Evolutionary conservation across 2,329 filamentous ascomycete species (phyloP).

Genomic region (Leptosphaerulina australis): DNA sequence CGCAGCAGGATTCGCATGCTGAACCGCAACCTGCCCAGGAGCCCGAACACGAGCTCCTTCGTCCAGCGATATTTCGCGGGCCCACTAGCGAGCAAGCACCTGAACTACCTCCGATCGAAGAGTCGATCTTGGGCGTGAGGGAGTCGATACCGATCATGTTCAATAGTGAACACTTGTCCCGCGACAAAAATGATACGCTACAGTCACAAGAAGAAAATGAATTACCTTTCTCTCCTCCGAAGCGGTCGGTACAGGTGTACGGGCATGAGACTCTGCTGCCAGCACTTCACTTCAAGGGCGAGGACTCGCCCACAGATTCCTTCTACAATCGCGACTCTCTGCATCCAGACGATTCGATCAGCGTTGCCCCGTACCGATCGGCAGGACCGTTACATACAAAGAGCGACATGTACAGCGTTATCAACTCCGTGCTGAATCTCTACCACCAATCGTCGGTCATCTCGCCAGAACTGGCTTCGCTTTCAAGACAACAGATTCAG

Average conservation of each 20-base stretch:
- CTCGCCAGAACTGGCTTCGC: conserved; percentile 49
- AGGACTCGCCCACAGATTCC: conserved; percentile 42
- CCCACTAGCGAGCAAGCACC: conserved; percentile 15
- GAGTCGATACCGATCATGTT: conserved; percentile 64
- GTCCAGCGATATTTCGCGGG: conserved; percentile 38
- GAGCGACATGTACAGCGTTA: conserved; percentile 52
- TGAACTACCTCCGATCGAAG: conserved; percentile 30
- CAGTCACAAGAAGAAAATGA: conserved; percentile 17
- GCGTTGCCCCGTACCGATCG: conserved; percentile 43
- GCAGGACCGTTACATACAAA: conserved; percentile 44
- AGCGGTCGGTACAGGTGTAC: conserved; percentile 23
- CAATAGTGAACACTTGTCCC: conserved; percentile 43
- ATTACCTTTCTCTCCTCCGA: conserved; percentile 21
- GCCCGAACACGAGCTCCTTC: conserved; percentile 34
- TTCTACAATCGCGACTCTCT: conserved; percentile 44
- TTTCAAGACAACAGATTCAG: conserved; percentile 51
- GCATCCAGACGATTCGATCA: conserved; percentile 48
- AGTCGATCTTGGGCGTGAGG: conserved; percentile 57
- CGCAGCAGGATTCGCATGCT: not conserved
- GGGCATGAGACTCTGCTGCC: conserved; percentile 20
- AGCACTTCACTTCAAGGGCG: conserved; percentile 36
- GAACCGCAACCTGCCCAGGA: conserved; percentile 12
- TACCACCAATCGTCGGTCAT: conserved; percentile 48
- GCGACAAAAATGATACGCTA: conserved; percentile 2
- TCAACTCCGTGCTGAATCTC: conserved; percentile 50